These are phyloP conservation scores for Pythium vanterpoolii DNA, from an alignment of 352 stramenopile species.

Conservation along the genomic window DNA sequence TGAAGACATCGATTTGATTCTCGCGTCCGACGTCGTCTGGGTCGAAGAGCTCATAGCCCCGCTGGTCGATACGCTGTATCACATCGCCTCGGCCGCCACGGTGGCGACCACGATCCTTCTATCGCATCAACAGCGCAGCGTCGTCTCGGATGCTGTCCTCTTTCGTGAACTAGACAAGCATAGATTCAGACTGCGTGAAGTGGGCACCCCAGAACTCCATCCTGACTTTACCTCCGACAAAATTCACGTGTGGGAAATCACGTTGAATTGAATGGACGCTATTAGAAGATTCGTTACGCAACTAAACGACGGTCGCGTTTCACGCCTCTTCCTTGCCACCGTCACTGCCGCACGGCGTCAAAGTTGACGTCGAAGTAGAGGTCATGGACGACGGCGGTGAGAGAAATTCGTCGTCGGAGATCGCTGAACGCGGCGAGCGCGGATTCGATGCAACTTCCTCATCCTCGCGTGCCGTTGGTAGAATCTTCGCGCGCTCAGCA, in stretches of 20 bases:
- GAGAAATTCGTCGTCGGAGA: not conserved
- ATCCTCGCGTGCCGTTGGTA: not conserved
- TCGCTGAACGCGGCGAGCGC: not conserved
- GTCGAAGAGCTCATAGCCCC: conserved; percentile 83
- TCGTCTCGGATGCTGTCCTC: conserved; percentile 52
- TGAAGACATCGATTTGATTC: conserved; percentile 68
- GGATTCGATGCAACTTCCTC: not conserved
- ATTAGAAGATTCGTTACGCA: no score
- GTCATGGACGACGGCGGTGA: not conserved
- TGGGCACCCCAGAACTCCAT: conserved; percentile 32
- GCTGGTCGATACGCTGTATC: conserved; percentile 73
- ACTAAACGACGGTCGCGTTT: no score
- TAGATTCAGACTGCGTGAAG: conserved; percentile 25
- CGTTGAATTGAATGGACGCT: conserved; percentile 3
- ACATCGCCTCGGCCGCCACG: conserved; percentile 37
- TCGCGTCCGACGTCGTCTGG: conserved; percentile 91
- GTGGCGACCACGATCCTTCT: conserved; percentile 48
- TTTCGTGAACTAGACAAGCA: conserved; percentile 45
- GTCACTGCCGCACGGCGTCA: not conserved
- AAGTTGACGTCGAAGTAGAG: not conserved
- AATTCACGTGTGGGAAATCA: conserved; percentile 50
- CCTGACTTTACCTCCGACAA: conserved; percentile 38
- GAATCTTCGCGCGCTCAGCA: not conserved
- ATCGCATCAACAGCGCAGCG: conserved; percentile 69
- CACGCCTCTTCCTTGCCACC: not conserved